These are phyloP conservation scores for Lippia alba DNA, from an alignment of 305 asterid species.

Conservation along the genomic window DNA sequence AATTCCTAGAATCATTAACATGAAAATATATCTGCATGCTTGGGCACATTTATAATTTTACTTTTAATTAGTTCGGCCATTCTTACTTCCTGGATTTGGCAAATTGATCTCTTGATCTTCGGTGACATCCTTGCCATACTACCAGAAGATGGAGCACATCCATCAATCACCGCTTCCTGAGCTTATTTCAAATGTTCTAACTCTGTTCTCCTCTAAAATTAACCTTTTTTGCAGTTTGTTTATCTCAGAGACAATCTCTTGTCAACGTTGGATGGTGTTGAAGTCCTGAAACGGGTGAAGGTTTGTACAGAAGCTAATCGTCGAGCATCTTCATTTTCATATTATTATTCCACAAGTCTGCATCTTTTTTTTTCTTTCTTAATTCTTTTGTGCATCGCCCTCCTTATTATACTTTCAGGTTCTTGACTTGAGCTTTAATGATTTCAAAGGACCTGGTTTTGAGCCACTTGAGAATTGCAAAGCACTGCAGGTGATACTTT, in stretches of 20 bases:
- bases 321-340: conserved; percentile 25
- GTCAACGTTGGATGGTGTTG: conserved; percentile 91
- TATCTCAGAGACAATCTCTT: conserved; percentile 97
- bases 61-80: conserved; percentile 12
- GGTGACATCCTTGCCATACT: background rate
- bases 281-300: conserved; percentile 91
- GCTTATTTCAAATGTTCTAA: conserved; percentile 8
- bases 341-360: conserved; percentile 20
- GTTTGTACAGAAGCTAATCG: conserved; percentile 48
- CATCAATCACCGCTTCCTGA: conserved; percentile 15
- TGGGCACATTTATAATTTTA: background rate
- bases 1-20: background rate
- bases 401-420: conserved; percentile 60
- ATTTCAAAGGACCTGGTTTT: conserved; percentile 99
- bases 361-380: conserved; percentile 27
- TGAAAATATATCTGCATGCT: conserved; percentile 1
- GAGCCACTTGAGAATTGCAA: conserved; percentile 96
- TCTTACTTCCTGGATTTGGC: conserved; percentile 13
- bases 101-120: conserved; percentile 11
- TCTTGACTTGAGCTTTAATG: conserved; percentile 98
- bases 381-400: conserved; percentile 22
- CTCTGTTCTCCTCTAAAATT: conserved; percentile 27
- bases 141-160: conserved; percentile 23
- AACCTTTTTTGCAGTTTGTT: conserved; percentile 76
- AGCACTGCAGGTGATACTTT: conserved; percentile 76